A percentile compares a stretch with the other conserved stretches of the same genome.
Conservation (phyloP, 805 yeast genomes). For the Myxozyma melibiosi region DNA sequence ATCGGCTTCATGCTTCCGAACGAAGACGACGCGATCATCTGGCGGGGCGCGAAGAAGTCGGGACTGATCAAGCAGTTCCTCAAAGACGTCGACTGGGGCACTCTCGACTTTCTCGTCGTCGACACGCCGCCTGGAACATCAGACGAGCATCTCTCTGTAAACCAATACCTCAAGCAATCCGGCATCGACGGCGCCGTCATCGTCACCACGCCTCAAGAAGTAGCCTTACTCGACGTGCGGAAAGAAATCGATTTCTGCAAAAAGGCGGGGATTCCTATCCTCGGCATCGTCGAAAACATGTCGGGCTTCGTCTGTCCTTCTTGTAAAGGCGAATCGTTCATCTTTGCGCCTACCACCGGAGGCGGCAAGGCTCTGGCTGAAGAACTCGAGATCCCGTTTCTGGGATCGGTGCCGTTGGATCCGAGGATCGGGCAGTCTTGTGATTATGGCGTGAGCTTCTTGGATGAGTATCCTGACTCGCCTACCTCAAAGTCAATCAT, state of each 20-base stretch:
- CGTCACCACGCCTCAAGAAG: constrained; percentile 98
- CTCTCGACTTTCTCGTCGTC: constrained; percentile 74
- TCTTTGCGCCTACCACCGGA: constrained; percentile 94
- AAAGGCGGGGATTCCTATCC: constrained; percentile 80
- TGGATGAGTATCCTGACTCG: constrained; percentile 83
- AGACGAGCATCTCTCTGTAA: constrained; percentile 92
- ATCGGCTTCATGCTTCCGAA: constrained; percentile 63
- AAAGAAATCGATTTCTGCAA: constrained; percentile 94
- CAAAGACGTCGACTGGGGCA: constrained; percentile 94
- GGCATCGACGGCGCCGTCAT: constrained; percentile 95
- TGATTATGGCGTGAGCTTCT: constrained; percentile 81
- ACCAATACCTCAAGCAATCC: constrained; percentile 80
- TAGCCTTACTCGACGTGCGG: constrained; percentile 89
- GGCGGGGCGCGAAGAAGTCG: constrained; percentile 97
- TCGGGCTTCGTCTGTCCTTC: constrained; percentile 97
- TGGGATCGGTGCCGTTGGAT: constrained; percentile 94
- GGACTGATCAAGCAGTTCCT: constrained; percentile 90
- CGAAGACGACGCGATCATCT: constrained; percentile 53
- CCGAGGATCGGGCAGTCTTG: constrained; percentile 91
- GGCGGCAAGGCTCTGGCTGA: constrained; percentile 86
- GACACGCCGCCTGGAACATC: constrained; percentile 99
- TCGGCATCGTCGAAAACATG: constrained; percentile 97
- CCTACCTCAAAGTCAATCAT: constrained; percentile 88
- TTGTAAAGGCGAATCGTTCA: constrained; percentile 86
- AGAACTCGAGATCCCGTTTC: constrained; percentile 73